These are phyloP conservation scores for Sanchytrium tribonematis DNA, from an alignment of 371 early-diverging fungal species.

Conservation along the genomic window DNA sequence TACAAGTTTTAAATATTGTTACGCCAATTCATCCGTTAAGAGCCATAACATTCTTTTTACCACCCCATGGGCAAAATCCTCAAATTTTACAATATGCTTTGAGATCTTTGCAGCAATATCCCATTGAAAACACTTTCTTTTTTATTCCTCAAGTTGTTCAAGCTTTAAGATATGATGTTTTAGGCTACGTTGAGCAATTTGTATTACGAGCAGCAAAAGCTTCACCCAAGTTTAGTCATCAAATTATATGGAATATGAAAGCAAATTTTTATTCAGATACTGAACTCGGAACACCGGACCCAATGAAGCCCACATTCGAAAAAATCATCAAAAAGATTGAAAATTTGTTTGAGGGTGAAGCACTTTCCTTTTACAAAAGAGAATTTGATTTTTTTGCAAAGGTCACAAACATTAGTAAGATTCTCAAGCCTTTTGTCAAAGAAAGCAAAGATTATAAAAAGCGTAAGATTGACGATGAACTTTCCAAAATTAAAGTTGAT, in stretches of 20 bases:
- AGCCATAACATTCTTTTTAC: too few species aligned
- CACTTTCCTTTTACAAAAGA: conserved; percentile 62
- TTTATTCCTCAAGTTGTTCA: conserved; percentile 97
- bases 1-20: too few species aligned
- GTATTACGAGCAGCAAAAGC: conserved; percentile 67
- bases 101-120: conserved; percentile 56
- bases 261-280: conserved; percentile 56
- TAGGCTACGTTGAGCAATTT: conserved; percentile 66
- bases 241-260: conserved; percentile 99
- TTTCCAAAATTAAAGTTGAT: conserved; percentile 72
- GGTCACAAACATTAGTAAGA: conserved; percentile 86
- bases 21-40: too few species aligned
- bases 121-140: conserved; percentile 82
- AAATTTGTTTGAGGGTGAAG: conserved; percentile 40
- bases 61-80: too few species aligned
- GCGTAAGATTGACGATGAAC: conserved; percentile 95
- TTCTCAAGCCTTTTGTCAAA: conserved; percentile 73
- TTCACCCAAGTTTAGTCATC: conserved; percentile 88
- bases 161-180: conserved; percentile 56
- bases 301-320: conserved; percentile 63
- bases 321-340: conserved; percentile 50
- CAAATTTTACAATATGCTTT: conserved; percentile 74
- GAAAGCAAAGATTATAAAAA: conserved; percentile 49
- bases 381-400: conserved; percentile 81
- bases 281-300: conserved; percentile 21